A percentile compares a stretch with the other conserved stretches of the same genome.
phyloP scores from a whole-genome alignment of 2,329 filamentous ascomycete species.

The Pseudogymnoascus pannorum region DNA sequence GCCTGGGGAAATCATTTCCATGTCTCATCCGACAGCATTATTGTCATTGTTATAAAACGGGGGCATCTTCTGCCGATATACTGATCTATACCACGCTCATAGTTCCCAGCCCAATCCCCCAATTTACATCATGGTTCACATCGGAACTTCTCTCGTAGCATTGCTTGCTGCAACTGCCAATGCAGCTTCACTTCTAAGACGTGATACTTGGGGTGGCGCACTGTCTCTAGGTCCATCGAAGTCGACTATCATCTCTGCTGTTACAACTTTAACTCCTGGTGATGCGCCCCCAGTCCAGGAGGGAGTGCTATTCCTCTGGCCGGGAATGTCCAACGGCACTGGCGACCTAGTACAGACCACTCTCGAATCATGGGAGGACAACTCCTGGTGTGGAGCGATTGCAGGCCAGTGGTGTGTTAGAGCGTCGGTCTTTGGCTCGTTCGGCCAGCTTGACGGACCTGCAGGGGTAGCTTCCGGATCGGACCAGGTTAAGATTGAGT shows the following conservation, averaged over 20 bases:
- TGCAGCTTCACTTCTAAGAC: slow-evolving; percentile 1
- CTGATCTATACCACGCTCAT: background rate
- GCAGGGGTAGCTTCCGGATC: slow-evolving; percentile 21
- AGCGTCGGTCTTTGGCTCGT: slow-evolving; percentile 34
- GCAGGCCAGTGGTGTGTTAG: slow-evolving; percentile 36
- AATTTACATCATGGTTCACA: background rate
- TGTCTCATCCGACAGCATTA: background rate
- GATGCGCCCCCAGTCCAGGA: slow-evolving; percentile 31
- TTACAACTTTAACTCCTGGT: slow-evolving; percentile 36
- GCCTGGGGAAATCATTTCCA: background rate
- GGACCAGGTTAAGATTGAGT: slow-evolving; percentile 28
- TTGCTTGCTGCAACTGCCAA: background rate
- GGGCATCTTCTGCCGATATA: background rate
- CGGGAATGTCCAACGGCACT: slow-evolving; percentile 39
- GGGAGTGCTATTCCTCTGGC: slow-evolving; percentile 36
- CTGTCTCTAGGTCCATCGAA: slow-evolving; percentile 33
- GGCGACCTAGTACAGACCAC: slow-evolving; percentile 37
- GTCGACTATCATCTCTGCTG: slow-evolving; percentile 33
- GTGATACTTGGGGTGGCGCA: slow-evolving; percentile 32
- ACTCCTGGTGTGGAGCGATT: slow-evolving; percentile 35
- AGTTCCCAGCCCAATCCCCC: background rate
- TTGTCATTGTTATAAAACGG: background rate
- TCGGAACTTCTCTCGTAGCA: background rate
- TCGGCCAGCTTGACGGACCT: slow-evolving; percentile 33
- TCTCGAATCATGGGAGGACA: slow-evolving; percentile 34